phyloP scores from a whole-genome alignment of 83 land plant genomes.

The Larix sibirica region DNA sequence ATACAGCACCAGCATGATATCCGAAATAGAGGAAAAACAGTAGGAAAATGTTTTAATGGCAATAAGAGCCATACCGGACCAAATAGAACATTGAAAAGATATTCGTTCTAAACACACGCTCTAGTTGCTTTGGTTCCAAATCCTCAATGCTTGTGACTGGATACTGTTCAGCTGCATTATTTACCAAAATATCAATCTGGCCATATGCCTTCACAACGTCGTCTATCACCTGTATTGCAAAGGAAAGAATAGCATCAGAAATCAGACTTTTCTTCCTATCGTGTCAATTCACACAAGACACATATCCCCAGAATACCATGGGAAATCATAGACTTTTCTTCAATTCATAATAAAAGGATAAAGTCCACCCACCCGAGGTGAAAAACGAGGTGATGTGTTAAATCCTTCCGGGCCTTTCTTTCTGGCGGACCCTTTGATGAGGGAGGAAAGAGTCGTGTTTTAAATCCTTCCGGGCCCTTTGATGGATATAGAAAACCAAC shows the following conservation, averaged over 20 bases:
- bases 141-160: slow-evolving; percentile 48
- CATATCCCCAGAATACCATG: neutral
- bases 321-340: neutral
- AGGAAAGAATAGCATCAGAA: neutral
- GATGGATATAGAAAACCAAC: too few relatives aligned
- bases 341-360: too few relatives aligned
- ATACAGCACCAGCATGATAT: neutral
- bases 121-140: slow-evolving; percentile 58
- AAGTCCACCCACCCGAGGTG: too few relatives aligned
- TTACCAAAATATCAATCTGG: slow-evolving; percentile 79
- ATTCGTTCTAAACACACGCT: slow-evolving; percentile 85
- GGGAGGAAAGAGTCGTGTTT: too few relatives aligned
- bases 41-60: neutral
- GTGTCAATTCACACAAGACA: neutral
- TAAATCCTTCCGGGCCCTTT: too few relatives aligned
- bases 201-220: slow-evolving; percentile 72
- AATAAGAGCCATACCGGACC: slow-evolving; percentile 28
- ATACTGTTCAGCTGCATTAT: slow-evolving; percentile 86
- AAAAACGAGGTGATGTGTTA: too few relatives aligned
- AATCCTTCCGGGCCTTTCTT: too few relatives aligned
- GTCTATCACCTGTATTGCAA: slow-evolving; percentile 47
- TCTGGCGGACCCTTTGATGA: too few relatives aligned
- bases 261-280: neutral
- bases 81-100: slow-evolving; percentile 74
- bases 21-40: neutral